These are phyloP conservation scores for Diaporthe velutina DNA, from an alignment of 2,329 filamentous ascomycete genomes.

Conservation along the genomic window DNA sequence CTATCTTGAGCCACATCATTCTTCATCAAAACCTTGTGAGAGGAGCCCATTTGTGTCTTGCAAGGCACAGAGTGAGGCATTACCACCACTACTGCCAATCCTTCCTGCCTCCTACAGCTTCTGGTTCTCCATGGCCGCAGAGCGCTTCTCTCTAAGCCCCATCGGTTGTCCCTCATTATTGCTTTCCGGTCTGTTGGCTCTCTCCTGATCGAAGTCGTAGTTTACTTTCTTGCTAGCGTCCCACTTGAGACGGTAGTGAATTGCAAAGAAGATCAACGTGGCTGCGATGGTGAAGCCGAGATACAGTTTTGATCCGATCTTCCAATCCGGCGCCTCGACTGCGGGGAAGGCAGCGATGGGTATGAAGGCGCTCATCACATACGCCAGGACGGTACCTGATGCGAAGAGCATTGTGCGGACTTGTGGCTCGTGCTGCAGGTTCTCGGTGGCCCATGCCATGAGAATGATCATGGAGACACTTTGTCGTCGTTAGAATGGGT, in stretches of 20 bases:
- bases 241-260: constrained; percentile 17
- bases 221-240: constrained; percentile 6
- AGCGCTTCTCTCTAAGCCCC: background rate
- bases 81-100: too few relatives aligned
- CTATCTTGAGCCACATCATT: too few relatives aligned
- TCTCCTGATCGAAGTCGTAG: background rate
- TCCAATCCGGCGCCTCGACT: constrained; percentile 23
- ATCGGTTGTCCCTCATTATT: background rate
- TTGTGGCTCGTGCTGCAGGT: constrained; percentile 30
- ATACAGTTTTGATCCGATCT: constrained; percentile 29
- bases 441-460: constrained; percentile 27
- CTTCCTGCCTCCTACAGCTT: too few relatives aligned
- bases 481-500: background rate
- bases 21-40: too few relatives aligned
- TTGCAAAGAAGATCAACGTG: constrained; percentile 17
- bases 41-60: too few relatives aligned
- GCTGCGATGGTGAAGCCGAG: constrained; percentile 10
- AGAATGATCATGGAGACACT: constrained; percentile 31
- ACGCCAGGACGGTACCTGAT: constrained; percentile 30
- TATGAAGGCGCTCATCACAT: constrained; percentile 29
- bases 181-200: background rate
- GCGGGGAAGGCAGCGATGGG: constrained; percentile 31
- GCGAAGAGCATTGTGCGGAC: constrained; percentile 34
- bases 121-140: background rate
- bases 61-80: too few relatives aligned